Evolutionary conservation across 1,284 basidiomycete genomes (phyloP).

Genomic region (Heliocybe sulcata): DNA sequence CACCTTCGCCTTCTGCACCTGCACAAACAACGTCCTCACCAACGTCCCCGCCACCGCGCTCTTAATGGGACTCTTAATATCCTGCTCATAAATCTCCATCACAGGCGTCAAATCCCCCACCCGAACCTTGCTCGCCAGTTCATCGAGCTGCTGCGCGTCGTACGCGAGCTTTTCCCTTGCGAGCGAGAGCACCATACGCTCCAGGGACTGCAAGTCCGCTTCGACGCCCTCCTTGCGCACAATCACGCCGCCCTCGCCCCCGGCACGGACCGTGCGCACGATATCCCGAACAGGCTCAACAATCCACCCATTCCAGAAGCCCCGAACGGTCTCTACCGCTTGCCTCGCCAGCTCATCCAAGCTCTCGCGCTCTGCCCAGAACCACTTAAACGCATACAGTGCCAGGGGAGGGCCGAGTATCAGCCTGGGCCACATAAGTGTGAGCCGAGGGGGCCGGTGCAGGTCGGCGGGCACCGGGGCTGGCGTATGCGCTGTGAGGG

Average conservation of each 20-base stretch:
- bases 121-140: slow-evolving; percentile 61
- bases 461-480: slow-evolving; percentile 32
- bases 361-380: slow-evolving; percentile 45
- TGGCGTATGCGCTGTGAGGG: slow-evolving; percentile 21
- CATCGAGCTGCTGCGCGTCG: slow-evolving; percentile 51
- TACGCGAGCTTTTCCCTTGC: slow-evolving; percentile 76
- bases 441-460: slow-evolving; percentile 49
- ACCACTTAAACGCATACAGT: slow-evolving; percentile 37
- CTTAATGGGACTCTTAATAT: slow-evolving; percentile 82
- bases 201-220: slow-evolving; percentile 82
- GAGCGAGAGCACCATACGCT: slow-evolving; percentile 88
- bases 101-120: slow-evolving; percentile 87
- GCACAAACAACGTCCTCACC: slow-evolving; percentile 83
- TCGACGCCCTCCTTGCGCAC: slow-evolving; percentile 72
- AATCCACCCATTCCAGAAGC: slow-evolving; percentile 84
- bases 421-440: slow-evolving; percentile 61
- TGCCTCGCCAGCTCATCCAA: slow-evolving; percentile 52
- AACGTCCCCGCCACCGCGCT: slow-evolving; percentile 81
- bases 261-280: slow-evolving; percentile 75
- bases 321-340: slow-evolving; percentile 60
- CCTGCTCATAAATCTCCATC: slow-evolving; percentile 85
- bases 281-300: slow-evolving; percentile 84
- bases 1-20: slow-evolving; percentile 96
- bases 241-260: slow-evolving; percentile 66
- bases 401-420: slow-evolving; percentile 57